These are phyloP conservation scores for Cordyceps cicadae DNA, from an alignment of 2,329 filamentous ascomycete genomes.

Conservation along the genomic window DNA sequence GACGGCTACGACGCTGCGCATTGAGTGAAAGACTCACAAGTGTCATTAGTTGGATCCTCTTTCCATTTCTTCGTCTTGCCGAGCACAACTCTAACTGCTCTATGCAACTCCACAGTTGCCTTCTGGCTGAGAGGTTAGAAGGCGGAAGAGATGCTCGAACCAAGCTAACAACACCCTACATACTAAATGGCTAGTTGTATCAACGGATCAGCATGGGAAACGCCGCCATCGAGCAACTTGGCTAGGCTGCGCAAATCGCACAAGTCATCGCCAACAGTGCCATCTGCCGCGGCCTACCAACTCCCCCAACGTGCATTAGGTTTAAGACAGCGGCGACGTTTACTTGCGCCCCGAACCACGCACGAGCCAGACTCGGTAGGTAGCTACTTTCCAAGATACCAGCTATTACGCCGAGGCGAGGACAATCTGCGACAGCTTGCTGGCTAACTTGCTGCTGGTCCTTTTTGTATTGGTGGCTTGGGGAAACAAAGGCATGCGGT, in stretches of 20 bases:
- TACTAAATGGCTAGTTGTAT: neutral
- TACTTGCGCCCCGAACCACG: neutral
- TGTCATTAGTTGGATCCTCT: neutral
- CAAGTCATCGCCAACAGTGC: no score
- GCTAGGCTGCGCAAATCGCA: neutral
- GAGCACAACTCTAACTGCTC: neutral
- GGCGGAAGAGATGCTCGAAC: neutral
- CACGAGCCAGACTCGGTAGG: neutral
- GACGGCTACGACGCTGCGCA: neutral
- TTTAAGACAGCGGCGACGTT: neutral
- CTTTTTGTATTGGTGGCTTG: neutral
- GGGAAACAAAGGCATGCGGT: neutral
- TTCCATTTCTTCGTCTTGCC: neutral
- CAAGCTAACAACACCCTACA: neutral
- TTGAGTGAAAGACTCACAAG: neutral
- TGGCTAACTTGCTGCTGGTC: neutral
- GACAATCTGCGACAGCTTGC: neutral
- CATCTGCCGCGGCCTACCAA: no score
- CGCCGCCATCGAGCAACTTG: neutral
- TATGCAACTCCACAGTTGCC: neutral
- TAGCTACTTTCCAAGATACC: neutral
- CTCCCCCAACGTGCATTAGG: neutral
- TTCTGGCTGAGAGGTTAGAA: neutral
- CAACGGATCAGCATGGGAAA: neutral
- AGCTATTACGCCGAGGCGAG: neutral